Evolutionary conservation across 495 filamentous ascomycete species (phyloP).

Genomic region (Letharia columbiana): DNA sequence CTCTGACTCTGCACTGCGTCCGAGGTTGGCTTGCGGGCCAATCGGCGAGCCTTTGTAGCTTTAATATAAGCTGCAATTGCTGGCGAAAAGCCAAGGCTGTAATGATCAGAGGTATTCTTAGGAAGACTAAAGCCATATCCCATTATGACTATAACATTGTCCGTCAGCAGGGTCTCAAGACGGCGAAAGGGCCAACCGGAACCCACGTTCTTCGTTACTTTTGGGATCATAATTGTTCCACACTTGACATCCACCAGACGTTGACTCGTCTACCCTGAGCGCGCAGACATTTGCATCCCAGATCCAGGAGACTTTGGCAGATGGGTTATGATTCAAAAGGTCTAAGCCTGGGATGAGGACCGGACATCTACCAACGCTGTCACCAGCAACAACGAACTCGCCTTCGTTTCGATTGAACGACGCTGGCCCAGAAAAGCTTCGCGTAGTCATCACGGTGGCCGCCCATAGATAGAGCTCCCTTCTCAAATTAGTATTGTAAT

Average conservation of each 20-base stretch:
- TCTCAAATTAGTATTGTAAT: constrained; percentile 7
- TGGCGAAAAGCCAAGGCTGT: constrained; percentile 35
- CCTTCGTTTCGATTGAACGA: constrained; percentile 8
- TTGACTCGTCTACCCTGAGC: constrained; percentile 40
- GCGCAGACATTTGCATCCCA: constrained; percentile 40
- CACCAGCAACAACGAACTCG: neutral
- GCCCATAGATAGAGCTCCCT: constrained; percentile 62
- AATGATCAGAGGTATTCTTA: constrained; percentile 50
- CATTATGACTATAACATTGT: constrained; percentile 43
- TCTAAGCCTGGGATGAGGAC: constrained; percentile 56
- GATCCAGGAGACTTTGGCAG: constrained; percentile 54
- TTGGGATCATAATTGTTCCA: constrained; percentile 64
- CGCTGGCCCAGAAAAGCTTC: constrained; percentile 36
- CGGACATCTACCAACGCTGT: constrained; percentile 22
- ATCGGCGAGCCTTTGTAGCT: constrained; percentile 10
- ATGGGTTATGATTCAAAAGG: constrained; percentile 49
- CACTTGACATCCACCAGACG: constrained; percentile 46
- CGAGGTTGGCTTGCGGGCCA: neutral
- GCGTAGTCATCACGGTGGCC: constrained; percentile 52
- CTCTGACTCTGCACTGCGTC: neutral
- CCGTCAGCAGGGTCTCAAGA: neutral
- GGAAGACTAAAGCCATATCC: constrained; percentile 59
- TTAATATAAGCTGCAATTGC: constrained; percentile 10
- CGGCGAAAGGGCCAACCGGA: neutral
- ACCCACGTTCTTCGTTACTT: constrained; percentile 55